Percentiles rank a stretch among this genome's conserved stretches.
These are phyloP conservation scores for Eutypa lata DNA, from an alignment of 2,329 filamentous ascomycete genomes.

Conservation along the genomic window DNA sequence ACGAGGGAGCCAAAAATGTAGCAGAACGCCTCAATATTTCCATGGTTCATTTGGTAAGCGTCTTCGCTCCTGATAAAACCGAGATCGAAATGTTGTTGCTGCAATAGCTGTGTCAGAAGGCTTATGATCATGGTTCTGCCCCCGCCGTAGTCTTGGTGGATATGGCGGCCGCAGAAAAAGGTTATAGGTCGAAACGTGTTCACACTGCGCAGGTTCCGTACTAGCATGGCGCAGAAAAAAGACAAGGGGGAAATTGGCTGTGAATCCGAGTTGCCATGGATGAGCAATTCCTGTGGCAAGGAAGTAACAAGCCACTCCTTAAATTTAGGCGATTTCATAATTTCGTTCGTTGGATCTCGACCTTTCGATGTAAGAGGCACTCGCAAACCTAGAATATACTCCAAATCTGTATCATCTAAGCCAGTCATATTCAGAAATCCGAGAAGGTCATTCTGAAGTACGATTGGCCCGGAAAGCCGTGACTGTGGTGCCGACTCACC, in stretches of 20 bases:
- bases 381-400: too few relatives aligned
- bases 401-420: too few relatives aligned
- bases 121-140: conserved; percentile 1
- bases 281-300: too few relatives aligned
- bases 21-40: background rate
- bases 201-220: background rate
- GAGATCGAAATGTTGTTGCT: background rate
- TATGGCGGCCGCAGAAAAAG: background rate
- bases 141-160: background rate
- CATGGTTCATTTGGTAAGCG: background rate
- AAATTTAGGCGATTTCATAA: too few relatives aligned
- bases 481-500: too few relatives aligned
- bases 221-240: background rate
- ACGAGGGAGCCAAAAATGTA: background rate
- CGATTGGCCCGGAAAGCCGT: too few relatives aligned
- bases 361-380: too few relatives aligned
- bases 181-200: background rate
- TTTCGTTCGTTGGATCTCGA: too few relatives aligned
- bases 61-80: background rate
- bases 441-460: too few relatives aligned
- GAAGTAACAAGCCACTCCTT: too few relatives aligned
- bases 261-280: too few relatives aligned
- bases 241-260: background rate
- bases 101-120: background rate
- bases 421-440: too few relatives aligned